phyloP scores from a whole-genome alignment of 345 rosid genomes.

The Hevea brasiliensis region DNA sequence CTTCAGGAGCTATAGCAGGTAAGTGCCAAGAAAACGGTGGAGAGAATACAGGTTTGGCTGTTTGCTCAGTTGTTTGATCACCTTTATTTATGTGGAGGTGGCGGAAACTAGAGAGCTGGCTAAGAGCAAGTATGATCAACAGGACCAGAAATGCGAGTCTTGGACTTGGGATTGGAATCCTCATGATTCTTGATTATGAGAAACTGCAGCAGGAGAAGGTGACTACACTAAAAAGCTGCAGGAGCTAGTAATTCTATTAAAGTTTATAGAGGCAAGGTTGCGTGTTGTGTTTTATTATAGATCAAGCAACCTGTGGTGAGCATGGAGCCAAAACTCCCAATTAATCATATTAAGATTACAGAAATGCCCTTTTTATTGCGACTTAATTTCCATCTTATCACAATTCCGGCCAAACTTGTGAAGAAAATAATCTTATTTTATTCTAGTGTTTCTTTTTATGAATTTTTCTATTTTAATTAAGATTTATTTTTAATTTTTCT shows the following conservation, averaged over 20 bases:
- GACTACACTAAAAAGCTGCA: background rate
- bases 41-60: background rate
- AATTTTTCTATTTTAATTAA: too few relatives aligned
- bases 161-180: slow-evolving; percentile 19
- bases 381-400: background rate
- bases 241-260: background rate
- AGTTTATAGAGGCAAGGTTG: background rate
- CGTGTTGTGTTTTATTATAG: slow-evolving; percentile 10
- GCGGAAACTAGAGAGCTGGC: slow-evolving; percentile 32
- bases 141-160: slow-evolving; percentile 15
- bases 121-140: slow-evolving; percentile 20
- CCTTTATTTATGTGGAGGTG: background rate
- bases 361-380: slow-evolving; percentile 5
- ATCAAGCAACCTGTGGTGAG: slow-evolving; percentile 17
- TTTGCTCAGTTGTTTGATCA: slow-evolving; percentile 2
- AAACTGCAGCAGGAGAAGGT: background rate
- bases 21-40: slow-evolving; percentile 24
- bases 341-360: background rate
- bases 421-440: too few relatives aligned
- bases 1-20: slow-evolving; percentile 29
- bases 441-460: too few relatives aligned
- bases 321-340: slow-evolving; percentile 19
- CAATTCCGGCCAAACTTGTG: background rate
- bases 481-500: too few relatives aligned
- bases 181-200: slow-evolving; percentile 17